Evolutionary conservation across 2,329 filamentous ascomycete genomes (phyloP).

Genomic region (Colletotrichum higginsianum): DNA sequence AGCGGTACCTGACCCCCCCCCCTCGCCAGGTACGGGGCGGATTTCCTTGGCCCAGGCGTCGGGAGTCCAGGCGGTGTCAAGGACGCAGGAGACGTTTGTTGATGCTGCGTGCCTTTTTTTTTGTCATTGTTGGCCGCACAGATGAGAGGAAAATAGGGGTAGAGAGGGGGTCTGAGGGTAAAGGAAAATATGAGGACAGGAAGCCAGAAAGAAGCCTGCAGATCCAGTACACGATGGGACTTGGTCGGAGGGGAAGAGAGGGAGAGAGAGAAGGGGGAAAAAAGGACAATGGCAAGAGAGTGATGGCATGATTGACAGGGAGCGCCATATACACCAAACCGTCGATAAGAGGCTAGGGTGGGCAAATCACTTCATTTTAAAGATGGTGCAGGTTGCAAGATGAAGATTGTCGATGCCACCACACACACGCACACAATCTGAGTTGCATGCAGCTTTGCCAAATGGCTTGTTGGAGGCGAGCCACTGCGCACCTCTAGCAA

Average conservation of each 20-base stretch:
- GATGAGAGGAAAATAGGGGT: slow-evolving; percentile 11
- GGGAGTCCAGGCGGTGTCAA: slow-evolving; percentile 23
- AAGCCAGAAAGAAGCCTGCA: background rate
- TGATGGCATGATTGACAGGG: slow-evolving; percentile 25
- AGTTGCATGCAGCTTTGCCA: background rate
- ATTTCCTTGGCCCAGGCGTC: slow-evolving; percentile 1
- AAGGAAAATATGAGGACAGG: background rate
- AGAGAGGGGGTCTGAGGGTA: background rate
- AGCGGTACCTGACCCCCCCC: background rate
- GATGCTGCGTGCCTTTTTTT: background rate
- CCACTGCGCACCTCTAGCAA: background rate
- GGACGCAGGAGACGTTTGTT: background rate
- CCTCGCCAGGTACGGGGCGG: background rate
- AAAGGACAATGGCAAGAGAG: background rate
- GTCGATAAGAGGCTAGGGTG: slow-evolving; percentile 32
- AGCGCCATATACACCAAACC: slow-evolving; percentile 21
- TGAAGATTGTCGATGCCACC: slow-evolving; percentile 32
- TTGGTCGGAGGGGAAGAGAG: no score
- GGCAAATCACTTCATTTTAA: slow-evolving; percentile 41
- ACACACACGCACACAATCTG: background rate
- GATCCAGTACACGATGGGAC: no score
- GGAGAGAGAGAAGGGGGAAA: background rate
- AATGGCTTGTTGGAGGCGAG: background rate
- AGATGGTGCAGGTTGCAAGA: slow-evolving; percentile 22
- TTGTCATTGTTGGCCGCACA: background rate